These are phyloP conservation scores for Cercospora sp. DNA, from an alignment of 2,329 filamentous ascomycete genomes.

Conservation along the genomic window DNA sequence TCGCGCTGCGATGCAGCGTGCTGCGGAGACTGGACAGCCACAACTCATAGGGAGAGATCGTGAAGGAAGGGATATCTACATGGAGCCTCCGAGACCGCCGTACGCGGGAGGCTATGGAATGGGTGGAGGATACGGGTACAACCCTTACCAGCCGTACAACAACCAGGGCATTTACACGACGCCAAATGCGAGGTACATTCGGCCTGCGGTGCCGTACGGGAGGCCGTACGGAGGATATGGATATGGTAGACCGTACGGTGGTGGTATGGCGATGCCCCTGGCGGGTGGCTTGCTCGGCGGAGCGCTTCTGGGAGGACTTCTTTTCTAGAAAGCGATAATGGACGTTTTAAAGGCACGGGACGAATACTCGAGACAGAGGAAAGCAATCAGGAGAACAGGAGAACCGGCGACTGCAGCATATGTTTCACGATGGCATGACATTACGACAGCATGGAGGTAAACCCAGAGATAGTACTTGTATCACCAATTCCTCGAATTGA, in stretches of 20 bases:
- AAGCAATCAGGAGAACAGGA: neutral
- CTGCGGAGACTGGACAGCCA: conserved; percentile 57
- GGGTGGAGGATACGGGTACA: conserved; percentile 32
- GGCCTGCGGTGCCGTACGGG: conserved; percentile 53
- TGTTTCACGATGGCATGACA: neutral
- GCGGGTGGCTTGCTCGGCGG: conserved; percentile 52
- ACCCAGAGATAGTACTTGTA: neutral
- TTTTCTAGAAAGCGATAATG: neutral
- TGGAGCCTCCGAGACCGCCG: conserved; percentile 53
- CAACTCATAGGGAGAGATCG: conserved; percentile 57
- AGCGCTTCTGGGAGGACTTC: conserved; percentile 38
- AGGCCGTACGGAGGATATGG: conserved; percentile 19
- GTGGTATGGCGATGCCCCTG: conserved; percentile 40
- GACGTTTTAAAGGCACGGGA: too few relatives aligned
- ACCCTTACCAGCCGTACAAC: conserved; percentile 39
- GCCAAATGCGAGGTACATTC: conserved; percentile 52
- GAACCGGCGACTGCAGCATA: neutral
- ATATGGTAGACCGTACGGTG: conserved; percentile 44
- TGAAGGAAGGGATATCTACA: conserved; percentile 58
- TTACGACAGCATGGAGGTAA: neutral
- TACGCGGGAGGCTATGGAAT: conserved; percentile 35
- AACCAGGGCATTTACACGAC: conserved; percentile 45
- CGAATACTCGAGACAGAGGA: neutral
- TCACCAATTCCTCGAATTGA: neutral
- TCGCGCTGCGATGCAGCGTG: conserved; percentile 53